phyloP scores from a whole-genome alignment of 441 rosid genomes.

The Gossypium aridum region DNA sequence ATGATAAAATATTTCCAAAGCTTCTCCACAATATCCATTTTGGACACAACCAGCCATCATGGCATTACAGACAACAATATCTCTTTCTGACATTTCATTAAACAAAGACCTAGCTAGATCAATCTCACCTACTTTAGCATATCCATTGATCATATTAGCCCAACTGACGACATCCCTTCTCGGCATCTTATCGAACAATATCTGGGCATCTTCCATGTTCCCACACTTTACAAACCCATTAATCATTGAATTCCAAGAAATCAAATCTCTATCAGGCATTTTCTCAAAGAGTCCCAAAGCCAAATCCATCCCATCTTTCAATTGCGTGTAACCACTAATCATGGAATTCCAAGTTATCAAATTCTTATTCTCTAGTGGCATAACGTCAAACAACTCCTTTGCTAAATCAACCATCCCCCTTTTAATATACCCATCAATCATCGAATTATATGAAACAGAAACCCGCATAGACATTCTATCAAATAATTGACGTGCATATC shows the following conservation, averaged over 20 bases:
- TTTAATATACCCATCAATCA: slow-evolving; percentile 60
- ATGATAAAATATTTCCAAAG: slow-evolving; percentile 36
- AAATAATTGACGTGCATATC: slow-evolving; percentile 35
- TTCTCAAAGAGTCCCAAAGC: slow-evolving; percentile 38
- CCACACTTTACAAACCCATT: slow-evolving; percentile 45
- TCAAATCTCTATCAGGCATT: slow-evolving; percentile 59
- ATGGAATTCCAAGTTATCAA: slow-evolving; percentile 56
- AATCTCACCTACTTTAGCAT: slow-evolving; percentile 38
- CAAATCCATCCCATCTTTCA: slow-evolving; percentile 23
- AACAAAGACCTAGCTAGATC: slow-evolving; percentile 42
- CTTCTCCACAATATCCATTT: slow-evolving; percentile 35
- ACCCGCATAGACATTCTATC: slow-evolving; percentile 42
- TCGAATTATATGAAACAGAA: slow-evolving; percentile 53
- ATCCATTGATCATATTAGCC: slow-evolving; percentile 59
- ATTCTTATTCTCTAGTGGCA: slow-evolving; percentile 39
- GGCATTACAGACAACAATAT: slow-evolving; percentile 47
- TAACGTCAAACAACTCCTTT: slow-evolving; percentile 31
- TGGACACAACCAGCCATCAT: slow-evolving; percentile 58
- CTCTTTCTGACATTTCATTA: slow-evolving; percentile 43
- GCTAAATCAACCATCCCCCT: slow-evolving; percentile 36
- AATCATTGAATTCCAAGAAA: slow-evolving; percentile 63
- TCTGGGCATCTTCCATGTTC: slow-evolving; percentile 42
- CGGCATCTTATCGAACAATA: slow-evolving; percentile 42
- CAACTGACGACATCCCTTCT: slow-evolving; percentile 51
- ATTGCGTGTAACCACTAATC: slow-evolving; percentile 41